These are phyloP conservation scores for Citrus reticulata DNA, from an alignment of 345 rosid genomes.

Conservation along the genomic window DNA sequence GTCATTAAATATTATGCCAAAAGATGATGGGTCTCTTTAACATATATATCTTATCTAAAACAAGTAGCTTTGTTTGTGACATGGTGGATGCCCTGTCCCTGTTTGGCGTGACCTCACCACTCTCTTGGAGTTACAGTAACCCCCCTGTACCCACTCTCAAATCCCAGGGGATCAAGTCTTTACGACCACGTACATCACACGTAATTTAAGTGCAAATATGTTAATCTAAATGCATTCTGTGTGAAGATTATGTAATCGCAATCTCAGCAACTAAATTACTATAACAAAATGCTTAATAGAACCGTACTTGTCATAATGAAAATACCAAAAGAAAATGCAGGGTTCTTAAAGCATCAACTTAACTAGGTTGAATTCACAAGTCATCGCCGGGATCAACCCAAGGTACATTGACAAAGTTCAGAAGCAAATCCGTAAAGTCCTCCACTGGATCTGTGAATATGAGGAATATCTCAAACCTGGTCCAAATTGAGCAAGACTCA, in stretches of 20 bases:
- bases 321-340: background rate
- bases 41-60: too few relatives aligned
- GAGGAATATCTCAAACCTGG: slow-evolving; percentile 5
- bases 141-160: background rate
- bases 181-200: background rate
- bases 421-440: background rate
- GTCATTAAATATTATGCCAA: background rate
- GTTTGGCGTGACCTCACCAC: background rate
- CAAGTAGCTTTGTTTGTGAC: background rate
- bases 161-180: background rate
- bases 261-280: background rate
- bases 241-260: background rate
- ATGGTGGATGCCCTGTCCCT: background rate
- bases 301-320: slow-evolving; percentile 3
- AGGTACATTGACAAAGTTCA: slow-evolving; percentile 3
- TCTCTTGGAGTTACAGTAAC: background rate
- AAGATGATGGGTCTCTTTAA: background rate
- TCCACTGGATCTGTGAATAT: background rate
- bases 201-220: background rate
- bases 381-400: background rate
- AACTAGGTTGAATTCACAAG: slow-evolving; percentile 1
- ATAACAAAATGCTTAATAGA: background rate
- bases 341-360: slow-evolving; percentile 7
- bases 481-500: background rate
- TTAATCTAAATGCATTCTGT: background rate